Evolutionary conservation across 2,329 filamentous ascomycete species (phyloP).

Genomic region (Paecilomyces sp.): DNA sequence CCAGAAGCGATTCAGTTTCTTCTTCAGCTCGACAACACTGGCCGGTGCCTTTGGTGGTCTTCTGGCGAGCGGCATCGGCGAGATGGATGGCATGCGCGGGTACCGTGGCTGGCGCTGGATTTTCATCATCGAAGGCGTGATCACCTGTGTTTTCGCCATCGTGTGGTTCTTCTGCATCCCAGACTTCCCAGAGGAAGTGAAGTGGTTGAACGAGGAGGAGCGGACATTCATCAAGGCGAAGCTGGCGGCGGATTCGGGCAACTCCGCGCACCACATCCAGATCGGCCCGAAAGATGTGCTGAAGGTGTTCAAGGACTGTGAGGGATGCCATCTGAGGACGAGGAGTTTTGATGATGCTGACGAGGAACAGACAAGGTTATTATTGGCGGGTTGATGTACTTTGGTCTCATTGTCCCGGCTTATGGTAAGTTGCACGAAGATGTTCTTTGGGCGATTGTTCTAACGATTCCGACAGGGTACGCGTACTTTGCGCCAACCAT

Average conservation of each 20-base stretch:
- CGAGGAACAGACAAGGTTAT: slow-evolving; percentile 51
- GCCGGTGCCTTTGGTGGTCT: slow-evolving; percentile 58
- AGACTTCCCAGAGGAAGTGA: slow-evolving; percentile 66
- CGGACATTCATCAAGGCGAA: slow-evolving; percentile 58
- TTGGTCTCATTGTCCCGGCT: slow-evolving; percentile 69
- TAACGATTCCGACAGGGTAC: slow-evolving; percentile 40
- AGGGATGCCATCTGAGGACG: slow-evolving; percentile 8
- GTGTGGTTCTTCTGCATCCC: slow-evolving; percentile 60
- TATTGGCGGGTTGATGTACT: slow-evolving; percentile 72
- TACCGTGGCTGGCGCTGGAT: slow-evolving; percentile 52
- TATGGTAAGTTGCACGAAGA: slow-evolving; percentile 44
- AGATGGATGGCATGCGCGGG: slow-evolving; percentile 48
- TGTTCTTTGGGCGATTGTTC: background rate
- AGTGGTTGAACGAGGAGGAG: slow-evolving; percentile 67
- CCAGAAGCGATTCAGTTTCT: slow-evolving; percentile 87
- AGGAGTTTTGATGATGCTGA: slow-evolving; percentile 2
- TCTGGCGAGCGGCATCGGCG: slow-evolving; percentile 52
- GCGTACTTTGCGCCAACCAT: slow-evolving; percentile 72
- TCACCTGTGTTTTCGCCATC: slow-evolving; percentile 57
- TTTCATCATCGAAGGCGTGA: slow-evolving; percentile 55
- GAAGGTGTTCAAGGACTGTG: slow-evolving; percentile 61
- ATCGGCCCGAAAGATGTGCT: slow-evolving; percentile 54
- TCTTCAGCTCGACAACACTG: slow-evolving; percentile 67
- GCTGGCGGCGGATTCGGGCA: slow-evolving; percentile 62
- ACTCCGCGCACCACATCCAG: slow-evolving; percentile 55